A percentile compares a stretch with the other conserved stretches of the same genome.
Conservation (phyloP, 2,329 filamentous ascomycete species). For the Graphilbum sp. region DNA sequence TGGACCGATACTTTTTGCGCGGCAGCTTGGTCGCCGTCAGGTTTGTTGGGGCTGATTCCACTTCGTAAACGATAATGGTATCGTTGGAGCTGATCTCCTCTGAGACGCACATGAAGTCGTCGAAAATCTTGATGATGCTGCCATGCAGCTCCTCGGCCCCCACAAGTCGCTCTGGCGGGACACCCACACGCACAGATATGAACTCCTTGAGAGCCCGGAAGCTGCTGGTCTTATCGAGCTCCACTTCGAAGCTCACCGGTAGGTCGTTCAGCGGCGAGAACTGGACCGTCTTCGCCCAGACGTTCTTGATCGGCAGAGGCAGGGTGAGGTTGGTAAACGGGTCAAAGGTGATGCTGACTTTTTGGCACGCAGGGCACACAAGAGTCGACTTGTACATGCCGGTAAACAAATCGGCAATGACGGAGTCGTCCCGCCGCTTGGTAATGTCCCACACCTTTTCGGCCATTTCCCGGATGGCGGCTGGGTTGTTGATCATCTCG, state of each 20-base stretch:
- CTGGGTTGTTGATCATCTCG: slow-evolving; percentile 73
- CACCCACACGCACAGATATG: slow-evolving; percentile 49
- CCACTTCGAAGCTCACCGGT: slow-evolving; percentile 58
- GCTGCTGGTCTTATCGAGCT: slow-evolving; percentile 60
- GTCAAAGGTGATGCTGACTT: slow-evolving; percentile 97
- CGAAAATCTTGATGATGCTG: slow-evolving; percentile 76
- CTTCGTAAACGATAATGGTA: slow-evolving; percentile 54
- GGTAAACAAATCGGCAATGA: slow-evolving; percentile 89
- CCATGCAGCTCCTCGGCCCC: slow-evolving; percentile 67
- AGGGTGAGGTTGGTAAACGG: slow-evolving; percentile 91
- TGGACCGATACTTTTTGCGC: slow-evolving; percentile 30
- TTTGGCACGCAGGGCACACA: slow-evolving; percentile 77
- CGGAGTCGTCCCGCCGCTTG: slow-evolving; percentile 80
- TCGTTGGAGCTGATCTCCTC: slow-evolving; percentile 57
- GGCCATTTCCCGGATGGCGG: slow-evolving; percentile 69
- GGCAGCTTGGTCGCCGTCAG: slow-evolving; percentile 38
- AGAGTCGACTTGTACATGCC: slow-evolving; percentile 98
- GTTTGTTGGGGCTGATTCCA: slow-evolving; percentile 68
- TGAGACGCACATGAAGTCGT: slow-evolving; percentile 48
- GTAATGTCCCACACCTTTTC: slow-evolving; percentile 85
- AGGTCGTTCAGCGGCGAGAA: slow-evolving; percentile 62
- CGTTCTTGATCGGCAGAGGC: slow-evolving; percentile 72
- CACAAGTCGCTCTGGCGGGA: slow-evolving; percentile 52
- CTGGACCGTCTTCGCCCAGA: slow-evolving; percentile 59
- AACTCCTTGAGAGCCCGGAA: slow-evolving; percentile 54